A percentile compares a stretch with the other conserved stretches of the same genome.
These are phyloP conservation scores for Codiaeum variegatum DNA, from an alignment of 441 rosid genomes.

Conservation along the genomic window DNA sequence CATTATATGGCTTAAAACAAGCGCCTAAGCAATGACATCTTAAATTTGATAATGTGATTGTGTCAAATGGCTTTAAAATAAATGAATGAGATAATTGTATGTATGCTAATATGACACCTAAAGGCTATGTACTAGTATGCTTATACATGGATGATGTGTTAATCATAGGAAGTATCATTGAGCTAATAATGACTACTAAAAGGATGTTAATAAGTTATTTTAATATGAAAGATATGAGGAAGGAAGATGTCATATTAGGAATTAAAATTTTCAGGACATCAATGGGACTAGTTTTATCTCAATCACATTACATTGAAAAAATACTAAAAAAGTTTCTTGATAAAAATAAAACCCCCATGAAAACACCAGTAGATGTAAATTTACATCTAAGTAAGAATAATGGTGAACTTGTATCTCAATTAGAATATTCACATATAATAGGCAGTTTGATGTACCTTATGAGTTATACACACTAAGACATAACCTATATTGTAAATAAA, in stretches of 20 bases:
- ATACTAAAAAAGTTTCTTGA: not conserved
- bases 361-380: not conserved
- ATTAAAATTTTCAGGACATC: too few relatives aligned
- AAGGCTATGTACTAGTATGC: not conserved
- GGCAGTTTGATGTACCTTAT: not conserved
- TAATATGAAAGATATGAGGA: too few relatives aligned
- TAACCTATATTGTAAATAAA: too few relatives aligned
- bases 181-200: not conserved
- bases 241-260: too few relatives aligned
- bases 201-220: not conserved
- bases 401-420: not conserved
- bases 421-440: too few relatives aligned
- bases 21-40: not conserved
- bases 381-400: not conserved
- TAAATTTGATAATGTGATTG: not conserved
- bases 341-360: not conserved
- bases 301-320: too few relatives aligned
- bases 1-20: too few relatives aligned
- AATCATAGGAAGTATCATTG: not conserved
- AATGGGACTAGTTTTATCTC: too few relatives aligned
- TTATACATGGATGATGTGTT: not conserved
- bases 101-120: not conserved
- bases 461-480: not conserved
- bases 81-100: too few relatives aligned
- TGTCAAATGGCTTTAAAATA: not conserved